Evolutionary conservation across 73 alveolate genomes (phyloP), one percentile per base, ranked within the genome.

Genomic region (Durusdinium trenchii): DNA sequence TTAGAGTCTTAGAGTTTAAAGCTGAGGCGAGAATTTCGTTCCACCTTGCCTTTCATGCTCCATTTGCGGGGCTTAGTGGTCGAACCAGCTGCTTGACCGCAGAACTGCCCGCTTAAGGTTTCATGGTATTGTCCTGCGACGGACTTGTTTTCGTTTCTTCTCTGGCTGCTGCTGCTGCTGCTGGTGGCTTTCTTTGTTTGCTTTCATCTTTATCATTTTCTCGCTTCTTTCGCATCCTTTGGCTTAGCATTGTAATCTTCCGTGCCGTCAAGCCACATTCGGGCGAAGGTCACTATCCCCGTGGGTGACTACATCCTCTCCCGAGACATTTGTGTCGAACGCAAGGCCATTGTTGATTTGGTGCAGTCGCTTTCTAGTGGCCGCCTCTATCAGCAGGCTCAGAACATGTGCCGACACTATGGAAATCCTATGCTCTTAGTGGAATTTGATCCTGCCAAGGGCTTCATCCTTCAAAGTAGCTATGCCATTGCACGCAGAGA

Each of bases 301-400:
- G 98, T 92, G 78, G 98, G 98, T 7, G 98, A 92, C 98, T 92
- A 92, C 43, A 47, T 92, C 47, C 81, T 92, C 28, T 92, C 98
- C 4, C 81, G 98, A 12, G 98, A 92, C 91, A 50, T 92, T 6
- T 92, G 98, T 36, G 98, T 92, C 82, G 98, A 92, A 75, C 89
- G 98, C 81, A 92, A 92, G 81, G 98, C 98, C 36, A 51, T 92
- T 47, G 38, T 73, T 28, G 98, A 92, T 51, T 50, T 92, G 60
- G 81, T 92, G 50, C 98, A 92, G 52, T 92, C 98, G 18, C 62
- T 92, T 78, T 35, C n/a, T 61, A 92, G 98, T 18, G 98, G 98
- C 20, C 84, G 98, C 61, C 79, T 92, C n/a, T 92, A 92, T 79
- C 91, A 73, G 30, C 98, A 92, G 62, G 76, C 91, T 40, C 89